Evolutionary conservation across 2,329 filamentous ascomycete species (phyloP).

Genomic region (Colletotrichum spinosum): DNA sequence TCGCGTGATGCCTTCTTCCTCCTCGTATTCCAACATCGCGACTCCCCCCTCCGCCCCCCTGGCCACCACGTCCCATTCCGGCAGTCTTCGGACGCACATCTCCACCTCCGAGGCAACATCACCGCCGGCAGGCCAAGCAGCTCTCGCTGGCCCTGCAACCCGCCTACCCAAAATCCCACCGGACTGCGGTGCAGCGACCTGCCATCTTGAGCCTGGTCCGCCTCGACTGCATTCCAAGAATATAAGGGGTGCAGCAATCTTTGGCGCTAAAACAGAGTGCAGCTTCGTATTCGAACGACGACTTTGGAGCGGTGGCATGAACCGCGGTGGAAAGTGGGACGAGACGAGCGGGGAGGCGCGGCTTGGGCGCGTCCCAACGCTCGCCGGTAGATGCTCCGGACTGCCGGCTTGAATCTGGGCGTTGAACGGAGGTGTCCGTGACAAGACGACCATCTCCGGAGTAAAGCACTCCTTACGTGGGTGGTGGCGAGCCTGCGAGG

Average conservation of each 20-base stretch:
- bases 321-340: neutral
- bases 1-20: conserved; percentile 18
- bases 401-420: neutral
- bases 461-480: too few species aligned
- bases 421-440: neutral
- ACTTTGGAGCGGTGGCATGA: neutral
- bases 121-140: conserved; percentile 19
- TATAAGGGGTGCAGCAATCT: neutral
- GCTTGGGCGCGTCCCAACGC: neutral
- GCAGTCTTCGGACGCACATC: conserved; percentile 22
- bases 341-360: neutral
- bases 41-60: conserved; percentile 12
- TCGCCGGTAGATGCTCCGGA: neutral
- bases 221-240: neutral
- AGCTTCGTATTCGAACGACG: conserved; percentile 19
- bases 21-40: conserved; percentile 18
- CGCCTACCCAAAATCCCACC: too few species aligned
- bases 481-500: too few species aligned
- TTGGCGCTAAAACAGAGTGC: conserved; percentile 12
- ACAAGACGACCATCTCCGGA: too few species aligned
- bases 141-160: neutral
- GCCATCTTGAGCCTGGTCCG: conserved; percentile 31
- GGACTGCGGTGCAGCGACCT: conserved; percentile 12
- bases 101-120: conserved; percentile 27
- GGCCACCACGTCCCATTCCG: conserved; percentile 21